A percentile compares a stretch with the other conserved stretches of the same genome.
Conservation (phyloP, 139 green algal species). For the Coelastrella sp. region DNA sequence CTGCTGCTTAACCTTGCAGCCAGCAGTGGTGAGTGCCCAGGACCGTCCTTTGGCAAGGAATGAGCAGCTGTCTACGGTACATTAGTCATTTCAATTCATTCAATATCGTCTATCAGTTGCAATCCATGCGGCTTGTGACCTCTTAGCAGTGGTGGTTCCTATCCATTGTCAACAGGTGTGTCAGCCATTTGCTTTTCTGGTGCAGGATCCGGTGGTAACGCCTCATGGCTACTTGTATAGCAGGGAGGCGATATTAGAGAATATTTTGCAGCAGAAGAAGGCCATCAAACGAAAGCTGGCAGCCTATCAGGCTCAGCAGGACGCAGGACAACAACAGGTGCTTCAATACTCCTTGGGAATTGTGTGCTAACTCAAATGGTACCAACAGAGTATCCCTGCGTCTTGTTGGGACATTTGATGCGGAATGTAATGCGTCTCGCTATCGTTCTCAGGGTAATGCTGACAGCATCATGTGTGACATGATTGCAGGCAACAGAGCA, state of each 20-base stretch:
- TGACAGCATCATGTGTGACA: background rate
- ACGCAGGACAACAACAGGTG: conserved; percentile 71
- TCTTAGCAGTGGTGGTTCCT: background rate
- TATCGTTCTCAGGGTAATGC: no score
- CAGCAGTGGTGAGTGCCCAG: conserved; percentile 70
- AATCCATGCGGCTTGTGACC: background rate
- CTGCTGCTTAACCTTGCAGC: conserved; percentile 86
- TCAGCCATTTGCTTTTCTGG: no score
- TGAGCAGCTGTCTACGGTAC: no score
- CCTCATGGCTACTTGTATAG: conserved; percentile 87
- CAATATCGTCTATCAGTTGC: background rate
- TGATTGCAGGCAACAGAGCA: conserved; percentile 64
- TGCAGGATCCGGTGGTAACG: conserved; percentile 88
- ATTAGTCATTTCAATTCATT: no score
- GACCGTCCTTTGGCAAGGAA: background rate
- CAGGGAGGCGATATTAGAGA: conserved; percentile 89
- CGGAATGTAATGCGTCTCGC: no score
- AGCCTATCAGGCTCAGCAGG: conserved; percentile 81
- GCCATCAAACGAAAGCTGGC: conserved; percentile 83
- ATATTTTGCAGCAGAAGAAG: conserved; percentile 91
- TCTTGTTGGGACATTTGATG: no score
- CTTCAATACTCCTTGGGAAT: no score
- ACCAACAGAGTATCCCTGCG: no score
- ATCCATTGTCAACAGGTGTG: no score
- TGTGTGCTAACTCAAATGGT: no score